Evolutionary conservation across 768 basidiomycete genomes (phyloP).

Genomic region (Grammothele lineata): DNA sequence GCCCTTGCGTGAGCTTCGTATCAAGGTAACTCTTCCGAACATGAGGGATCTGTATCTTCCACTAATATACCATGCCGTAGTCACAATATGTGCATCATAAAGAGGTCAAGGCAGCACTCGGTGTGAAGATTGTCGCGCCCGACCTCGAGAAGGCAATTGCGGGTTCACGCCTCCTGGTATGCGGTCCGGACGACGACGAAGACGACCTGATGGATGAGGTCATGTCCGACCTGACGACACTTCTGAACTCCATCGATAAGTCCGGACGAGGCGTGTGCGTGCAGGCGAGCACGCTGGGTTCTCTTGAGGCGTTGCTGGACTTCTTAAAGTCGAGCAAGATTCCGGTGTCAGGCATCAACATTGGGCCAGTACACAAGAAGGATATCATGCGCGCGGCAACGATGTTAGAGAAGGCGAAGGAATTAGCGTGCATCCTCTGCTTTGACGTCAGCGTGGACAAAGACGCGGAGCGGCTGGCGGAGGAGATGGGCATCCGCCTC

Average conservation of each 20-base stretch:
- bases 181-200: conserved; percentile 94
- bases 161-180: conserved; percentile 88
- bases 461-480: conserved; percentile 87
- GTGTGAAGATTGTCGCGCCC: conserved; percentile 92
- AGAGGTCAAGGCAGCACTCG: conserved; percentile 93
- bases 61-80: conserved; percentile 43
- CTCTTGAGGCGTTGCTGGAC: conserved; percentile 92
- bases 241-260: conserved; percentile 89
- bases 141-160: conserved; percentile 98
- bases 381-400: conserved; percentile 89
- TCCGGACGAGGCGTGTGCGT: conserved; percentile 97
- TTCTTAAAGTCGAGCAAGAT: conserved; percentile 96
- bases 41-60: too few relatives aligned
- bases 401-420: conserved; percentile 95
- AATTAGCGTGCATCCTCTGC: conserved; percentile 91
- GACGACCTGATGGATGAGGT: conserved; percentile 92
- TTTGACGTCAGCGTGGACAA: conserved; percentile 95
- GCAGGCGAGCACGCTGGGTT: conserved; percentile 95
- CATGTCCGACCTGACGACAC: conserved; percentile 90
- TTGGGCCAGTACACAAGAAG: conserved; percentile 94
- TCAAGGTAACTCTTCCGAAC: conserved; percentile 61
- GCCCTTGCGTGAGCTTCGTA: conserved; percentile 89
- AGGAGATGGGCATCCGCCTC: conserved; percentile 89
- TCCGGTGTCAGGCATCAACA: conserved; percentile 95
- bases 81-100: conserved; percentile 97